These are phyloP conservation scores for Colletotrichum graminicola DNA, from an alignment of 2,329 filamentous ascomycete genomes.

Conservation along the genomic window DNA sequence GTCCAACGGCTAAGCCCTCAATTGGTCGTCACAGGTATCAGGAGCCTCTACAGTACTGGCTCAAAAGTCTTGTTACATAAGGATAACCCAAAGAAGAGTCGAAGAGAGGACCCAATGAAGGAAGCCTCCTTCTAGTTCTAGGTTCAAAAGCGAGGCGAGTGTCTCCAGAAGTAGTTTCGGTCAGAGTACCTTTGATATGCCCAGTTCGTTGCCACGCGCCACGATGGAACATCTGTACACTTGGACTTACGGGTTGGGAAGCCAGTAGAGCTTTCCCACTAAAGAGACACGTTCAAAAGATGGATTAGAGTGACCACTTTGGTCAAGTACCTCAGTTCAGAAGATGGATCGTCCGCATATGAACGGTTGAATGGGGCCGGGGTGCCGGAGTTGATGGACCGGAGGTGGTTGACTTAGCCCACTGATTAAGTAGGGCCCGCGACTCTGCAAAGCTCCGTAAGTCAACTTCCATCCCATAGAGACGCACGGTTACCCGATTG, in stretches of 20 bases:
- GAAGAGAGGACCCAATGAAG: too few species aligned
- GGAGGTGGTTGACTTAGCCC: background rate
- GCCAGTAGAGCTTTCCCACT: constrained; percentile 1
- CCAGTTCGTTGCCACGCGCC: constrained; percentile 8
- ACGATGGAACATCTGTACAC: constrained; percentile 10
- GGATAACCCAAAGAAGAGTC: too few species aligned
- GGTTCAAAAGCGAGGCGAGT: background rate
- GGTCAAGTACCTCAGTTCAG: too few species aligned
- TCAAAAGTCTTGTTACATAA: too few species aligned
- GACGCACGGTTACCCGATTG: background rate
- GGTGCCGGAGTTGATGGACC: background rate
- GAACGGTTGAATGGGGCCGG: background rate
- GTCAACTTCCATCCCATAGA: constrained; percentile 2
- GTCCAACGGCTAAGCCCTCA: constrained; percentile 2
- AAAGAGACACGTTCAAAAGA: background rate
- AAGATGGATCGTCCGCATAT: background rate
- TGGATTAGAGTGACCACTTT: background rate
- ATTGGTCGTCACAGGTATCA: background rate
- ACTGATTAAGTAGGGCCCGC: background rate
- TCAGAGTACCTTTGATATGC: background rate
- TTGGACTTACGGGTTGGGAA: background rate
- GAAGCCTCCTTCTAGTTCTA: background rate
- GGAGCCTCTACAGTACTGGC: too few species aligned
- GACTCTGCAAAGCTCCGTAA: background rate
- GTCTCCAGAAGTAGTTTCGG: background rate